Evolutionary conservation across 2,329 filamentous ascomycete genomes (phyloP).

Genomic region (Coniochaeta hoffmannii): DNA sequence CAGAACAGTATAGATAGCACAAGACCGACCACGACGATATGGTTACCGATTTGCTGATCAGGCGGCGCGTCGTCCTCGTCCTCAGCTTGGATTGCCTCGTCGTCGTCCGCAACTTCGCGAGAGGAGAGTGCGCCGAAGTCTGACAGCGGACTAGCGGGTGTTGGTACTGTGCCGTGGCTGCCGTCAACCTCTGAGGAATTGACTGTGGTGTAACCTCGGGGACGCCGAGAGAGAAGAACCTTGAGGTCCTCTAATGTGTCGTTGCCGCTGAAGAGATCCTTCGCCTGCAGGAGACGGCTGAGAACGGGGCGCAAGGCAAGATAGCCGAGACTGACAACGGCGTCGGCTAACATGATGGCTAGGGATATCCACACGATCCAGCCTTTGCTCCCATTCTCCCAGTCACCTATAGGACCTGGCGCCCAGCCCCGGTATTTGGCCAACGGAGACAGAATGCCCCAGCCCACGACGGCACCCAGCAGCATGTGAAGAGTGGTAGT

Average conservation of each 20-base stretch:
- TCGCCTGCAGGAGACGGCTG: background rate
- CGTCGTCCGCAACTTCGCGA: constrained; percentile 4
- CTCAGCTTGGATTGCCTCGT: background rate
- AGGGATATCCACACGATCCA: constrained; percentile 98
- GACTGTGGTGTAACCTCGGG: constrained; percentile 15
- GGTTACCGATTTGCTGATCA: constrained; percentile 70
- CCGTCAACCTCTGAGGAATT: constrained; percentile 7
- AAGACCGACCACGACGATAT: constrained; percentile 67
- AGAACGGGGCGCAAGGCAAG: constrained; percentile 47
- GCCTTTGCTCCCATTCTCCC: constrained; percentile 89
- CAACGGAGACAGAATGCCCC: constrained; percentile 83
- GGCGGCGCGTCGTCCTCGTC: constrained; percentile 72
- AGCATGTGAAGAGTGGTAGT: constrained; percentile 95
- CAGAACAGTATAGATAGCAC: constrained; percentile 72
- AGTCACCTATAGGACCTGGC: constrained; percentile 76
- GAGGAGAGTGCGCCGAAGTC: constrained; percentile 4
- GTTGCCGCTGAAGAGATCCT: background rate
- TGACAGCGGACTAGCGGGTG: constrained; percentile 10
- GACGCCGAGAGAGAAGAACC: constrained; percentile 4
- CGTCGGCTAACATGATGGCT: constrained; percentile 94
- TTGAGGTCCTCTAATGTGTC: background rate
- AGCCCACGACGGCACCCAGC: constrained; percentile 79
- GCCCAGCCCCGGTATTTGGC: constrained; percentile 86
- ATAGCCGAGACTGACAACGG: constrained; percentile 79
- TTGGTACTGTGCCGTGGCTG: background rate